A percentile compares a stretch with the other conserved stretches of the same genome.
These are phyloP conservation scores for Mycena alexandri DNA, from an alignment of 768 basidiomycete species.

Conservation along the genomic window DNA sequence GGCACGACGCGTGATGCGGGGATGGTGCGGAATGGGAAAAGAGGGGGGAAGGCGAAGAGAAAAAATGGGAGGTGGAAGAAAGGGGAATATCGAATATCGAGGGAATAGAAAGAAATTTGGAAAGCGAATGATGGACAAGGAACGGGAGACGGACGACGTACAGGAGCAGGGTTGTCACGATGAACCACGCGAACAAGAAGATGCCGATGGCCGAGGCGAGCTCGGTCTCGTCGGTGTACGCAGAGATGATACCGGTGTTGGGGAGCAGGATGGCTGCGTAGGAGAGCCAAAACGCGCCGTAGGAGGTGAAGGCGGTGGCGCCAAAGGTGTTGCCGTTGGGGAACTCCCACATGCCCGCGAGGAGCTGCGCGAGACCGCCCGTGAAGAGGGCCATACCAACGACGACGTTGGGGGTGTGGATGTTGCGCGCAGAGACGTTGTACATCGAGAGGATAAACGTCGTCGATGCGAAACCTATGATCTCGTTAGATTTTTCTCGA, in stretches of 20 bases:
- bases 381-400: slow-evolving; percentile 90
- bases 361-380: slow-evolving; percentile 87
- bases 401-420: slow-evolving; percentile 74
- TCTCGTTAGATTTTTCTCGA: too few species aligned
- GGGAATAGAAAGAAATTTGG: neutral
- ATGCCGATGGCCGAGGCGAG: slow-evolving; percentile 74
- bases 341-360: slow-evolving; percentile 94
- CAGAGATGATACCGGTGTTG: slow-evolving; percentile 67
- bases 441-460: slow-evolving; percentile 84
- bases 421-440: slow-evolving; percentile 70
- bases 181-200: slow-evolving; percentile 79
- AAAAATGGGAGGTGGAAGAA: neutral
- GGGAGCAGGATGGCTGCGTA: slow-evolving; percentile 82
- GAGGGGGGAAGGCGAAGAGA: too few species aligned
- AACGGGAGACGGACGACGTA: slow-evolving; percentile 46
- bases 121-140: slow-evolving; percentile 3
- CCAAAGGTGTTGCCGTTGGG: slow-evolving; percentile 78
- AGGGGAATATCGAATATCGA: too few species aligned
- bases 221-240: slow-evolving; percentile 59
- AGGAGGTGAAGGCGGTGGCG: slow-evolving; percentile 84
- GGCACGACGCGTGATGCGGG: too few species aligned
- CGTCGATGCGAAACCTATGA: slow-evolving; percentile 77
- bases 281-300: slow-evolving; percentile 92
- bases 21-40: too few species aligned
- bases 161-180: slow-evolving; percentile 79